A percentile compares a stretch with the other conserved stretches of the same genome.
Evolutionary conservation across 805 yeast genomes (phyloP).

Genomic region (Saccharomycopsis oosterbeekiorum): DNA sequence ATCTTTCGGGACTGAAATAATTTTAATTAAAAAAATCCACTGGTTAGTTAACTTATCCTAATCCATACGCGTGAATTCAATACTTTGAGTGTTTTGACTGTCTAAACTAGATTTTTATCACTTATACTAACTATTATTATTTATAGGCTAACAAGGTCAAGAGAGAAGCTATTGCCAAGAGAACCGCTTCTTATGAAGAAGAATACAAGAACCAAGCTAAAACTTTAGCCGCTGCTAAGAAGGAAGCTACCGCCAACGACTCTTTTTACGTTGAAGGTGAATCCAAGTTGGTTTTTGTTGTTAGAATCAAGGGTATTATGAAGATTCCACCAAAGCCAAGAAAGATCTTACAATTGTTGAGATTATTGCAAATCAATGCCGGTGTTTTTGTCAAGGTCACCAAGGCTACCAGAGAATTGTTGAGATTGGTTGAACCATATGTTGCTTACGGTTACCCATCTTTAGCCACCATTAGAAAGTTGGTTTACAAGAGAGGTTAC

Average conservation of each 20-base stretch:
- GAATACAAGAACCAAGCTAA: conserved; percentile 92
- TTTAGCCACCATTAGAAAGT: conserved; percentile 82
- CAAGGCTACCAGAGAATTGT: conserved; percentile 89
- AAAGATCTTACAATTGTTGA: conserved; percentile 90
- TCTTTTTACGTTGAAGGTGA: conserved; percentile 93
- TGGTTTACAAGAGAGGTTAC: conserved; percentile 95
- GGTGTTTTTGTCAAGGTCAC: conserved; percentile 93
- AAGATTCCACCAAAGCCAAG: conserved; percentile 99
- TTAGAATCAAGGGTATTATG: conserved; percentile 99
- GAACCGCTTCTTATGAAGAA: conserved; percentile 94
- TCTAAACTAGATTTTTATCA: too few species aligned
- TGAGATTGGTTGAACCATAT: conserved; percentile 92
- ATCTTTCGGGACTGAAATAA: conserved; percentile 19
- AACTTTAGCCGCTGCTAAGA: conserved; percentile 75
- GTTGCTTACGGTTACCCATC: conserved; percentile 97
- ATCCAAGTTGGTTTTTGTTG: conserved; percentile 87
- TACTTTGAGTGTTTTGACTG: too few species aligned
- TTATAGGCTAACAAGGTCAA: conserved; percentile 40
- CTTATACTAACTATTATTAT: conserved; percentile 2
- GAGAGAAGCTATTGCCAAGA: conserved; percentile 71
- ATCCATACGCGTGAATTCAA: too few species aligned
- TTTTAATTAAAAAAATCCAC: conserved; percentile 19
- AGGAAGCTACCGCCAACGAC: conserved; percentile 90
- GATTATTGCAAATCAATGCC: conserved; percentile 88
- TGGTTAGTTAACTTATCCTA: background rate